Base-by-base conservation (phyloP, 2,329 filamentous ascomycete genomes). In the Alternaria sp. region DNA sequence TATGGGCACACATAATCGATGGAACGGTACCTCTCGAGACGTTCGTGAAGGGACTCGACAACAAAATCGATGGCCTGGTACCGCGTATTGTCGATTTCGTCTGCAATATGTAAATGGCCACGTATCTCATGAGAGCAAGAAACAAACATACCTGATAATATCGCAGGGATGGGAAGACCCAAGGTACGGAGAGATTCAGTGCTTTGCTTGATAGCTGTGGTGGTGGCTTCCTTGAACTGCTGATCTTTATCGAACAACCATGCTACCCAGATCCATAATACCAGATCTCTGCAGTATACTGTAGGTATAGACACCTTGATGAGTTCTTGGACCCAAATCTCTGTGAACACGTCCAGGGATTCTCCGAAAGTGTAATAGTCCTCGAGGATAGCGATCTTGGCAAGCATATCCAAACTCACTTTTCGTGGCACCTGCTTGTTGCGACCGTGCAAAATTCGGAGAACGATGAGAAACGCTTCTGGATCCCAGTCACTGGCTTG, bases 311-410 rank as follows among this genome's bases (percentile, higher is more conserved):
- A 5, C 2, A 0, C 20, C 26, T n/a, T 1, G 30, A 7, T 38
- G 1, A 57, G 41, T 1, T 32, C 12, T 3, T 8, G 5, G 8
- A 57, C 3, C 54, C 54, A 57, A 0, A 52, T 5, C 0, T 57
- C 54, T 3, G n/a, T 51, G 22, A 57, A 57, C 3, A 39, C 4
- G 5, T 46, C 39, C 5, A 57, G 46, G 12, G 46, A 2, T 6
- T 57, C 39, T 24, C 30, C 47, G 18, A 51, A 52, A 11, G n/a
- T 14, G 22, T 57, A 57, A 30, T 57, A 57, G 5, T 57, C 54
- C 14, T 43, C 46, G 1, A 57, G 16, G 0, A 57, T n/a, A 5
- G 46, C 54, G 0, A 57, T 52, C 14, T 57, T 57, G 11, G 54
- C 39, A 1, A 57, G 24, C 54, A 52, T 44, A 6, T 52, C 54